Conservation (phyloP, 148 eudicot genomes). For the Tetragonia tetragonoides region DNA sequence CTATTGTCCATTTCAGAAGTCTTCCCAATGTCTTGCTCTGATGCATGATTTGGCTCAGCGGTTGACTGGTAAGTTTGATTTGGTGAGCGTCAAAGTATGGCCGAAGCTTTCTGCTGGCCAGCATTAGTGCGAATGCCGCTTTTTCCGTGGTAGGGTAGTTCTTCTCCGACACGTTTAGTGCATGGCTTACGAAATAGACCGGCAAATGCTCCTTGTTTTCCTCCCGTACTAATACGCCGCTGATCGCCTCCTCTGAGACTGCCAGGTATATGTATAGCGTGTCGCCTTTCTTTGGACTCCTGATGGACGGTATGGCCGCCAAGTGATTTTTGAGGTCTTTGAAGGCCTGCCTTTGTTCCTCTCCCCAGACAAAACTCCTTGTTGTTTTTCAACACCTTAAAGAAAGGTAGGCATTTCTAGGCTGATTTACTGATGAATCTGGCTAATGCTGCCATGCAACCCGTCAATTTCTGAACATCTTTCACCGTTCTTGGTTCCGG, state of each 20-base stretch:
- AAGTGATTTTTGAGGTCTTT: background rate
- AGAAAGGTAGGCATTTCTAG: background rate
- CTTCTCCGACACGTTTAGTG: background rate
- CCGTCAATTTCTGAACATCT: background rate
- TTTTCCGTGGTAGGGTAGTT: background rate
- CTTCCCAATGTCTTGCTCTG: no score
- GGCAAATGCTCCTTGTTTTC: background rate
- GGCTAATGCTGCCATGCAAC: background rate
- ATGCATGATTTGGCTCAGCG: no score
- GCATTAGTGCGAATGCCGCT: background rate
- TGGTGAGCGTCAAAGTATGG: background rate
- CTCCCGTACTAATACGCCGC: background rate
- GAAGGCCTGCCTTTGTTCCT: background rate
- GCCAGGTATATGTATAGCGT: background rate
- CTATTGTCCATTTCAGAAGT: no score
- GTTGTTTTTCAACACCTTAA: background rate
- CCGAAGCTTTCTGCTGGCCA: background rate
- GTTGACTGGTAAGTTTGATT: background rate
- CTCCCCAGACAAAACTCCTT: background rate
- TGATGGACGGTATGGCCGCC: background rate
- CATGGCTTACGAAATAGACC: background rate
- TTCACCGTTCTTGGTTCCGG: background rate
- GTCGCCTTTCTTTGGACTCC: background rate
- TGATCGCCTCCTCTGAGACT: background rate
- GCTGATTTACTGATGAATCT: background rate